Evolutionary conservation across 257 asterid species (phyloP), one percentile per base, ranked within the genome.

Genomic region (Fraxinus americana): DNA sequence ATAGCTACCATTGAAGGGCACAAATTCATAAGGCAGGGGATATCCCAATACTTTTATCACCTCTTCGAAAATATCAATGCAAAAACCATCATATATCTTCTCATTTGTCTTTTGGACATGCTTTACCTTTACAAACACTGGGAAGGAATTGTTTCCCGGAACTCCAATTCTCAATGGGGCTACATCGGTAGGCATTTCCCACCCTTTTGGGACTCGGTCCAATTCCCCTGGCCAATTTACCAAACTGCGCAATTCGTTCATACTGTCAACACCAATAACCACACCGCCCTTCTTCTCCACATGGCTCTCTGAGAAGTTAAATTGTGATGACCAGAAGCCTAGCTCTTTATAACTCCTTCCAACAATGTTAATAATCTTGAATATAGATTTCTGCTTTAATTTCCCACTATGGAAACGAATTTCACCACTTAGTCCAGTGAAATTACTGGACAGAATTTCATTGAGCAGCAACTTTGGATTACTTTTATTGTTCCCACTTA

Each of bases 211-310:
- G 30, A 65, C 77, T 79, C 87, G 68, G 4, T 65, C 27, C 71
- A 83, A 67, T 52, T 85, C 86, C 52, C 87, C 91, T 0, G 91
- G 91, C 91, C 91, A 87, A 70, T 78, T 77, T 34, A 83, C 76
- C 32, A n/a, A 2, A 48, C 61, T 65, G 4, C 11, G 29, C 69
- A 83, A 70, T 3, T 63, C 10, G 19, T 65, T 30, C 69, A 23
- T 63, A 63, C 14, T 59, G 29, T 27, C 6, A 25, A 63, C 17
- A 63, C 35, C 17, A 63, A 23, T 10, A 23, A 11, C 35, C 87
- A 74, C 36, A 30, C 8, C 69, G 29, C 21, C 54, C 8, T 27
- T 50, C 30, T 39, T 54, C 48, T 32, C 61, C 41, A 30, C 45
- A 32, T 8, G 2, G 69, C 21, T 61, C 10, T 68, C 39, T 54